Conservation (phyloP, 257 asterid species). For the Echites panduratus region DNA sequence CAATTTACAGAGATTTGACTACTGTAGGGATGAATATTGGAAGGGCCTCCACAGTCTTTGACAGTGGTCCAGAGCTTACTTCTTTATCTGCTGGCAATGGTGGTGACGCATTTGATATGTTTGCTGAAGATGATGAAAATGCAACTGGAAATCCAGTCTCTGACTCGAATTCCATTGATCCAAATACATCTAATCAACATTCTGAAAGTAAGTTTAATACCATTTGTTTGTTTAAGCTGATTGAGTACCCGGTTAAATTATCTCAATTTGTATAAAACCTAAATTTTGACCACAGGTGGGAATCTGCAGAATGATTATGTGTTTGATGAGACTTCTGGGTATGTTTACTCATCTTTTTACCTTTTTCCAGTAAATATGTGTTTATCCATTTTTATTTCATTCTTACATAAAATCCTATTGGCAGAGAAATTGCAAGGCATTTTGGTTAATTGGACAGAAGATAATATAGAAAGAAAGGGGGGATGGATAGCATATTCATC, state of each 20-base stretch:
- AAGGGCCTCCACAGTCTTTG: slow-evolving; percentile 13
- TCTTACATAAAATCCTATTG: neutral
- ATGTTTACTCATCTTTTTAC: slow-evolving; percentile 22
- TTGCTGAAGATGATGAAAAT: slow-evolving; percentile 66
- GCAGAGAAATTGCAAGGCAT: neutral
- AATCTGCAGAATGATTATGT: slow-evolving; percentile 56
- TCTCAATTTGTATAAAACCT: slow-evolving; percentile 6
- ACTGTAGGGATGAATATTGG: slow-evolving; percentile 14
- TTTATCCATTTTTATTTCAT: neutral
- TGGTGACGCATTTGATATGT: slow-evolving; percentile 68
- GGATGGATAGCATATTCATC: no score
- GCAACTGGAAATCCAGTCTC: slow-evolving; percentile 40
- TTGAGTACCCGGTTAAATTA: neutral
- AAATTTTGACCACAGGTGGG: slow-evolving; percentile 48
- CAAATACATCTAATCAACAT: slow-evolving; percentile 25
- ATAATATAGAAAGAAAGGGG: neutral
- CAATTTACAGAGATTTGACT: slow-evolving; percentile 13
- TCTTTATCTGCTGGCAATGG: slow-evolving; percentile 14
- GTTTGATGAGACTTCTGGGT: slow-evolving; percentile 88
- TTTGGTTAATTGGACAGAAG: neutral
- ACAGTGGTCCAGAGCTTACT: slow-evolving; percentile 10
- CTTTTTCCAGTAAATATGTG: slow-evolving; percentile 1
- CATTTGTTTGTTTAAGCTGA: slow-evolving; percentile 20
- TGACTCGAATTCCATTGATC: slow-evolving; percentile 30
- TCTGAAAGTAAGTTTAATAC: slow-evolving; percentile 37